Base-by-base conservation (phyloP, 2,329 filamentous ascomycete species). In the Bimuria novae-zelandiae region DNA sequence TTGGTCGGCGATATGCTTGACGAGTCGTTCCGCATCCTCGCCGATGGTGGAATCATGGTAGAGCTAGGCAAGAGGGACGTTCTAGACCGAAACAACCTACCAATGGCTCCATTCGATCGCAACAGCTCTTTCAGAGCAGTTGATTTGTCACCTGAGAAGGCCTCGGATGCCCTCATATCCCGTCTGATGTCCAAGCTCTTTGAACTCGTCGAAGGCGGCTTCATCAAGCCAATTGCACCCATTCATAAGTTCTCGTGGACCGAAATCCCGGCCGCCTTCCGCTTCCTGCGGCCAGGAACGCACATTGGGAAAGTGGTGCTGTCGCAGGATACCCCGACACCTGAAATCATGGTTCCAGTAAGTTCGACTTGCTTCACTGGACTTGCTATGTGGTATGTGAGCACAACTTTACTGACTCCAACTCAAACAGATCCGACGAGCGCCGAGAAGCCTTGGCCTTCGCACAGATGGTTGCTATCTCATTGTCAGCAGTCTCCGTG, bases 11-110 rank as follows among this genome's bases (percentile, higher is more conserved):
- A 72, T 7, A 36, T 61, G 5, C 50, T 72, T 2, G 43, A 59
- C 16, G 73, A 72, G 1, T 77, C 73, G 0, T 82, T 76, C 77
- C 56, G 70, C 7, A 79, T 76, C 36, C 65, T 82, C 1, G 78
- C 78, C 1, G 50, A 59, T 22, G 47, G 37, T 32, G 63, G 63
- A 4, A 55, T 19, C 7, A 51, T 63, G 51, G 43, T 65, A 12
- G 62, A 65, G 52, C 48, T 65, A 22, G 62, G 62, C 5, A 65
- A 62, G 48, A 40, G 46, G 12, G 63, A 64, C 21, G 21, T 64
- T 35, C n/a, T 61, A 2, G 61, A 51, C 11, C 39, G 47, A 11
- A 54, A 50, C 19, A 46, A 8, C 2, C 40, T 52, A 3, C 14
- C 44, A 4, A 43, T 57, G 48, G 35, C 30, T 22, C 44, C 48